Conservation (phyloP, 768 basidiomycete genomes). For the Podaxis pistillaris region DNA sequence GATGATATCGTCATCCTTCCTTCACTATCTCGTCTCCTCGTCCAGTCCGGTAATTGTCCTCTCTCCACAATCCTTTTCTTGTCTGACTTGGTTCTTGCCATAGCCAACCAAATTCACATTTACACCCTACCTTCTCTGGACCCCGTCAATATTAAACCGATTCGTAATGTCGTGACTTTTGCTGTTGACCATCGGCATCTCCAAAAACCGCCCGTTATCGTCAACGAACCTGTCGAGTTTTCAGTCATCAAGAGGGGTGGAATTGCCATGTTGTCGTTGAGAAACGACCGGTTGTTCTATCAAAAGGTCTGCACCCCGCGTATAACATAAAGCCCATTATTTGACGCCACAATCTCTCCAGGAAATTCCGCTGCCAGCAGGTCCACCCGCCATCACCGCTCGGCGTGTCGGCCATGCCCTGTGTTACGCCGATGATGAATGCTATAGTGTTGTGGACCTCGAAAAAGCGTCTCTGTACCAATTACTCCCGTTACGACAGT, state of each 20-base stretch:
- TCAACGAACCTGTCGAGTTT: constrained; percentile 60
- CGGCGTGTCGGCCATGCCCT: constrained; percentile 60
- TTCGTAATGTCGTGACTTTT: constrained; percentile 78
- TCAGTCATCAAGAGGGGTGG: constrained; percentile 68
- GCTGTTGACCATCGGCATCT: constrained; percentile 81
- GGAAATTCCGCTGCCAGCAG: constrained; percentile 71
- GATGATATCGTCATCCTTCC: constrained; percentile 82
- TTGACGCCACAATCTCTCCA: constrained; percentile 23
- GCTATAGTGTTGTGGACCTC: constrained; percentile 81
- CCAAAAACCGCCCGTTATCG: constrained; percentile 38
- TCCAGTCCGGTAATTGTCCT: constrained; percentile 61
- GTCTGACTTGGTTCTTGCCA: not conserved
- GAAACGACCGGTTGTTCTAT: constrained; percentile 61
- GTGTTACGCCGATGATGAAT: constrained; percentile 70
- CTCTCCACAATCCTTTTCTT: not conserved
- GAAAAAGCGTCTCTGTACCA: constrained; percentile 66
- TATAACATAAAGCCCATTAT: not conserved
- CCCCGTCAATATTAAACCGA: constrained; percentile 70
- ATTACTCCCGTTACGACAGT: constrained; percentile 80
- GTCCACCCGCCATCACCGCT: constrained; percentile 41
- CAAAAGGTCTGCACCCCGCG: constrained; percentile 43
- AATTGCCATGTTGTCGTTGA: constrained; percentile 61
- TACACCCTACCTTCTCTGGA: constrained; percentile 82
- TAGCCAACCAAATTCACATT: constrained; percentile 70
- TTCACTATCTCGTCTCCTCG: constrained; percentile 67